These are phyloP conservation scores for Platanus orientalis DNA, from an alignment of 164 flowering plant species.

Conservation along the genomic window DNA sequence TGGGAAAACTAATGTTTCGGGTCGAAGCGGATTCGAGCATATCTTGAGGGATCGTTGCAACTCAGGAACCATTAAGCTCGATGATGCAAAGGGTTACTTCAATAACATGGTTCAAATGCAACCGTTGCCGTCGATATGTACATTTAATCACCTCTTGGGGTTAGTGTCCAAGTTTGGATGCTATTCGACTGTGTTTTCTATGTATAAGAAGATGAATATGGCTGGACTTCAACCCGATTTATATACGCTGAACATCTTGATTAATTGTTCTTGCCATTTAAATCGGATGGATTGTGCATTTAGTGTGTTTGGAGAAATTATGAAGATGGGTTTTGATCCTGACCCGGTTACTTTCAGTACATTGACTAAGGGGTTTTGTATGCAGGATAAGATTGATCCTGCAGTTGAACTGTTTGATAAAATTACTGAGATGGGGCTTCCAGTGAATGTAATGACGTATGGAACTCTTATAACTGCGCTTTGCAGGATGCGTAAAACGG, in stretches of 20 bases:
- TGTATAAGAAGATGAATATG: not conserved
- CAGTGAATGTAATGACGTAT: not conserved
- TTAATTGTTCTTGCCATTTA: too few species aligned
- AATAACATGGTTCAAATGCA: not conserved
- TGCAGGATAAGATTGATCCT: not conserved
- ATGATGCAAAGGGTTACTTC: not conserved
- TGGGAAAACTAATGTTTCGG: too few species aligned
- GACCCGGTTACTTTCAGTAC: not conserved
- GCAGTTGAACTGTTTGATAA: not conserved
- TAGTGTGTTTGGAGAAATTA: not conserved
- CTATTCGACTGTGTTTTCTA: not conserved
- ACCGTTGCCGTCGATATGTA: not conserved
- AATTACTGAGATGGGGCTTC: not conserved
- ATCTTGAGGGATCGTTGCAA: not conserved
- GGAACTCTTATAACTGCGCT: not conserved
- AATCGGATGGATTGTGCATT: too few species aligned
- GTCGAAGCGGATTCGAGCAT: not conserved
- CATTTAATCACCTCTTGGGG: not conserved
- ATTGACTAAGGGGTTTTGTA: not conserved
- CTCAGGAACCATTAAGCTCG: not conserved
- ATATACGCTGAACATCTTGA: too few species aligned
- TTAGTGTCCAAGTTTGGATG: not conserved
- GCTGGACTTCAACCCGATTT: too few species aligned
- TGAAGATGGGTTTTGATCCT: slow-evolving; percentile 1
- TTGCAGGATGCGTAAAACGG: not conserved